Percentiles rank a stretch among this genome's conserved stretches.
Conservation (phyloP, 768 basidiomycete genomes). For the Ramaria sp. region DNA sequence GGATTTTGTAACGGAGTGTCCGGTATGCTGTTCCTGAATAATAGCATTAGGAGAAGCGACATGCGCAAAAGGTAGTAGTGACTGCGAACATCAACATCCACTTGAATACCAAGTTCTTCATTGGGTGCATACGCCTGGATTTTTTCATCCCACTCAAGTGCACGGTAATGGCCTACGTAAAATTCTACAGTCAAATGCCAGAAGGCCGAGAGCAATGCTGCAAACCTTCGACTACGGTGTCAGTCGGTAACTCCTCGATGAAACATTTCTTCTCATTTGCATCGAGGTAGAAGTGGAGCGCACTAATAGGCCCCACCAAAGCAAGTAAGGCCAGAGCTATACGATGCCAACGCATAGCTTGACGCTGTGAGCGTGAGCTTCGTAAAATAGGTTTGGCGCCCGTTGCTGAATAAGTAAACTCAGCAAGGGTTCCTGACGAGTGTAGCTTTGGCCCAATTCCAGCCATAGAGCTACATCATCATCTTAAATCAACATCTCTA, state of each 20-base stretch:
- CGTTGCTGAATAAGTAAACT: background rate
- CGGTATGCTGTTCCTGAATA: constrained; percentile 72
- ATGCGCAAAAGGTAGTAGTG: background rate
- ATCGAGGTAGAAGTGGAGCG: constrained; percentile 95
- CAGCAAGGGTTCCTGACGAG: background rate
- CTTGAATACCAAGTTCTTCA: constrained; percentile 74
- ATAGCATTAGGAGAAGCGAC: background rate
- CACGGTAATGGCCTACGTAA: constrained; percentile 75
- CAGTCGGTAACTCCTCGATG: constrained; percentile 88
- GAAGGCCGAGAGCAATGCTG: constrained; percentile 5
- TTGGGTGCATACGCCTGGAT: constrained; percentile 59
- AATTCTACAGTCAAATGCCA: constrained; percentile 4
- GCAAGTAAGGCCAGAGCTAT: constrained; percentile 21
- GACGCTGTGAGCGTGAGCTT: background rate
- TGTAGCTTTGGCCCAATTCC: no score
- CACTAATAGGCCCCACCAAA: constrained; percentile 41
- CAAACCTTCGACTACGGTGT: constrained; percentile 91
- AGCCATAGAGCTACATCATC: no score
- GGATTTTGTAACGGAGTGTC: constrained; percentile 76
- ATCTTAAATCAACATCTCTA: no score
- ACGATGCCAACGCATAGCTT: constrained; percentile 6
- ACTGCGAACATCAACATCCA: constrained; percentile 74
- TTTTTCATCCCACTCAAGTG: constrained; percentile 81
- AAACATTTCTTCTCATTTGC: constrained; percentile 91
- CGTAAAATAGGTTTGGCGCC: background rate